These are phyloP conservation scores for Phialocephala subalpina DNA, from an alignment of 2,329 filamentous ascomycete species.

Conservation along the genomic window DNA sequence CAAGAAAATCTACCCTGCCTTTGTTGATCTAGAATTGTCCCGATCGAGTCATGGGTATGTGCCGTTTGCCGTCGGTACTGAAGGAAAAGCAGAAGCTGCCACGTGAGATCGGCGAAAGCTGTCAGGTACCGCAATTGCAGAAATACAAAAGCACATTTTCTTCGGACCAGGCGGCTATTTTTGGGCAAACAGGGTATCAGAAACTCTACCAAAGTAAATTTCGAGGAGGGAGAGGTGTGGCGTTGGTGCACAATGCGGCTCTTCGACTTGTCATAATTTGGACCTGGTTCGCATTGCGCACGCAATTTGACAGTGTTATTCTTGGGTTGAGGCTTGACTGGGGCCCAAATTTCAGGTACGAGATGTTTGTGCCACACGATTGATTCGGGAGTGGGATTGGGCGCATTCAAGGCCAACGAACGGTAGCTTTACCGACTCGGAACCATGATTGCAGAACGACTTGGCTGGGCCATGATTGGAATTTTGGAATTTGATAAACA, in stretches of 20 bases:
- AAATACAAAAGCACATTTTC: background rate
- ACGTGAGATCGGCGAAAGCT: conserved; percentile 1
- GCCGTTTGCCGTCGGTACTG: conserved; percentile 6
- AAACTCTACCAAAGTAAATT: conserved; percentile 12
- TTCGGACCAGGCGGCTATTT: conserved; percentile 1
- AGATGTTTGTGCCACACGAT: conserved; percentile 10
- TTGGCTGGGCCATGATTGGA: background rate
- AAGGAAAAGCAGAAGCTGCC: conserved; percentile 9
- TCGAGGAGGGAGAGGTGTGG: conserved; percentile 15
- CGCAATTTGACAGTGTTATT: conserved; percentile 21
- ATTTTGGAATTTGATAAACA: background rate
- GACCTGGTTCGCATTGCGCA: conserved; percentile 22
- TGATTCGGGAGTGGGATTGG: background rate
- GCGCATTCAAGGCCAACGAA: background rate
- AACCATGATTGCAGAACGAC: background rate
- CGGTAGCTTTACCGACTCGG: background rate
- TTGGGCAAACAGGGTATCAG: conserved; percentile 3
- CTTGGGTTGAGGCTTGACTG: conserved; percentile 23
- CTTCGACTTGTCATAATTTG: conserved; percentile 19
- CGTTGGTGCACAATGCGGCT: conserved; percentile 22
- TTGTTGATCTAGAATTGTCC: background rate
- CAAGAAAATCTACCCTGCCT: conserved; percentile 1
- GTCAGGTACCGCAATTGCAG: background rate
- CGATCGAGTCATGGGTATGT: conserved; percentile 1
- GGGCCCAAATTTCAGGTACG: conserved; percentile 16